Evolutionary conservation across 2,329 filamentous ascomycete species (phyloP).

Genomic region (Colletotrichum kahawae): DNA sequence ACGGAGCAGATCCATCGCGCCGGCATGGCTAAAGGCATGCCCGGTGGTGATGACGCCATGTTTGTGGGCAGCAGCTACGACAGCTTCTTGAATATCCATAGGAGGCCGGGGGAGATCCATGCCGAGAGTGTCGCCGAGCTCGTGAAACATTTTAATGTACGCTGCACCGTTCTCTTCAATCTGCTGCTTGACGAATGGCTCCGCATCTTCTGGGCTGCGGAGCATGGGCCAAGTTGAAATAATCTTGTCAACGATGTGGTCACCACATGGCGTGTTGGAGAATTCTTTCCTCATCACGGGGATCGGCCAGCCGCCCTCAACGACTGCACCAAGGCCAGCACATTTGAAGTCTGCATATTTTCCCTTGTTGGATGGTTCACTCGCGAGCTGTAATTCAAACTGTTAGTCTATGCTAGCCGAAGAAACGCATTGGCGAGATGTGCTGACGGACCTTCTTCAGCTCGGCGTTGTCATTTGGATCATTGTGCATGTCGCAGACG

Average conservation of each 20-base stretch:
- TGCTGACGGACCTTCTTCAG: constrained; percentile 25
- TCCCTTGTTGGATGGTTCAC: neutral
- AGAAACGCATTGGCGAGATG: neutral
- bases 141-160: constrained; percentile 58
- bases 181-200: constrained; percentile 44
- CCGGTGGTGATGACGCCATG: constrained; percentile 29
- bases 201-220: constrained; percentile 42
- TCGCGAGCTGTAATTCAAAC: constrained; percentile 16
- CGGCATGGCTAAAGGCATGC: constrained; percentile 29
- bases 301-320: constrained; percentile 56
- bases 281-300: constrained; percentile 21
- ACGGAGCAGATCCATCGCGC: constrained; percentile 30
- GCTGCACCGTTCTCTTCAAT: constrained; percentile 38
- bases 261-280: neutral
- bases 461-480: constrained; percentile 34
- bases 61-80: constrained; percentile 41
- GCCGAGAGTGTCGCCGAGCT: constrained; percentile 46
- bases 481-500: constrained; percentile 54
- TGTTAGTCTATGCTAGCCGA: neutral
- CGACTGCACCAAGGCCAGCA: constrained; percentile 51
- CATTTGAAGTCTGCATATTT: constrained; percentile 53
- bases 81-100: constrained; percentile 46
- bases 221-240: constrained; percentile 48
- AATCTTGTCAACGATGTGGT: neutral
- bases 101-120: constrained; percentile 41